Percentiles rank a stretch among this genome's conserved stretches.
These are phyloP conservation scores for Rhodamnia argentea DNA, from an alignment of 345 rosid genomes.

Conservation along the genomic window DNA sequence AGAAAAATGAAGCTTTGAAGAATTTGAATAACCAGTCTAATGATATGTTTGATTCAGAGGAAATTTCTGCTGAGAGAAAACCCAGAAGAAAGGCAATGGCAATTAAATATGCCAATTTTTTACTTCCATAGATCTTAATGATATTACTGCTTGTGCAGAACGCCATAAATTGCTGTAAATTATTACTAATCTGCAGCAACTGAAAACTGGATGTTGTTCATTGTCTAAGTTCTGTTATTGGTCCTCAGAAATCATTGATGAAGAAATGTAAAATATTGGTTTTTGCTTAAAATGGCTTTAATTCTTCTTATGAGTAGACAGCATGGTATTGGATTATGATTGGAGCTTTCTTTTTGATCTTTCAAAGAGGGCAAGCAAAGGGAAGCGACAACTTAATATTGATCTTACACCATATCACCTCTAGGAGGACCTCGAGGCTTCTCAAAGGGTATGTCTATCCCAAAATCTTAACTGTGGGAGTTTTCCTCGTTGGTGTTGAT, in stretches of 20 bases:
- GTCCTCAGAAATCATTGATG: background rate
- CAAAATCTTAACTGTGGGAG: background rate
- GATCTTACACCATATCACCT: constrained; percentile 70
- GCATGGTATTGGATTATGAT: background rate
- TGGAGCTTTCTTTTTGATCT: background rate
- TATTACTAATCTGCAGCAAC: background rate
- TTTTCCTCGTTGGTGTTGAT: background rate
- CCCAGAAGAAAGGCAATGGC: background rate
- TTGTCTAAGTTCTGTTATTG: background rate
- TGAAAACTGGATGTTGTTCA: background rate
- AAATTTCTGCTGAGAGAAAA: background rate
- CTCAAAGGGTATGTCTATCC: background rate
- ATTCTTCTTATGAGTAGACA: background rate
- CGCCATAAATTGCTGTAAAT: background rate
- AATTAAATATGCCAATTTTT: background rate
- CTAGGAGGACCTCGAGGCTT: background rate
- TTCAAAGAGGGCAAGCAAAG: constrained; percentile 71
- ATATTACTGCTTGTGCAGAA: background rate
- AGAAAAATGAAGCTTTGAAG: background rate
- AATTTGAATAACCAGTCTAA: background rate
- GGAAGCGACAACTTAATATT: constrained; percentile 58
- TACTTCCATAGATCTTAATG: background rate
- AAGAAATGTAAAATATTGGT: background rate
- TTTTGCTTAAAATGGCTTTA: background rate
- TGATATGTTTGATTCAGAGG: background rate